phyloP scores from a whole-genome alignment of 140 eudicot genomes.

The Anethum foeniculum region DNA sequence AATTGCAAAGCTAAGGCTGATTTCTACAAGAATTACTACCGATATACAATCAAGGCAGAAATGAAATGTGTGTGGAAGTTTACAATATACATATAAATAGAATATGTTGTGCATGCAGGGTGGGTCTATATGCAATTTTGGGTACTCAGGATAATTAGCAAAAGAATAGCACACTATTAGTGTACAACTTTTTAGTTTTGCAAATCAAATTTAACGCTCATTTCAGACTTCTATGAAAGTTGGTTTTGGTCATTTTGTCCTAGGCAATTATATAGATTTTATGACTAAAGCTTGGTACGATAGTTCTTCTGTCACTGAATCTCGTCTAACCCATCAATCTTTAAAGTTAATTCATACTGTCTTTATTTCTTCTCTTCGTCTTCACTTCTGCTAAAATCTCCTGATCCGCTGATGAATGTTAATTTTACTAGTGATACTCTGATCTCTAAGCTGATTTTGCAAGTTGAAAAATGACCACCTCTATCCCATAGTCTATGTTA shows the following conservation, averaged over 20 bases:
- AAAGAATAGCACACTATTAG: not conserved
- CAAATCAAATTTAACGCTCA: not conserved
- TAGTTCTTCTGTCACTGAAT: not conserved
- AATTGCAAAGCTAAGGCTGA: not conserved
- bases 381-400: not conserved
- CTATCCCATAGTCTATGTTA: not conserved
- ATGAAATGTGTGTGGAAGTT: not conserved
- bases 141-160: not conserved
- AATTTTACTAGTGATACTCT: not conserved
- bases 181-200: not conserved
- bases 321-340: not conserved
- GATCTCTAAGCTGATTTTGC: not conserved
- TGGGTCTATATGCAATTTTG: not conserved
- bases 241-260: not conserved
- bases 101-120: not conserved
- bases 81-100: not conserved
- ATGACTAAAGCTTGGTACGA: not conserved
- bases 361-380: not conserved
- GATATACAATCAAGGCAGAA: not conserved
- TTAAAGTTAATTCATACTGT: not conserved
- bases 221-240: not conserved
- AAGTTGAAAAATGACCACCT: not conserved
- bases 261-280: not conserved
- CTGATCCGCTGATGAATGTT: not conserved
- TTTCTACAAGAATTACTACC: not conserved